A percentile compares a stretch with the other conserved stretches of the same genome.
Conservation (phyloP, 2,329 filamentous ascomycete species). For the Albophoma yamanashiensis region DNA sequence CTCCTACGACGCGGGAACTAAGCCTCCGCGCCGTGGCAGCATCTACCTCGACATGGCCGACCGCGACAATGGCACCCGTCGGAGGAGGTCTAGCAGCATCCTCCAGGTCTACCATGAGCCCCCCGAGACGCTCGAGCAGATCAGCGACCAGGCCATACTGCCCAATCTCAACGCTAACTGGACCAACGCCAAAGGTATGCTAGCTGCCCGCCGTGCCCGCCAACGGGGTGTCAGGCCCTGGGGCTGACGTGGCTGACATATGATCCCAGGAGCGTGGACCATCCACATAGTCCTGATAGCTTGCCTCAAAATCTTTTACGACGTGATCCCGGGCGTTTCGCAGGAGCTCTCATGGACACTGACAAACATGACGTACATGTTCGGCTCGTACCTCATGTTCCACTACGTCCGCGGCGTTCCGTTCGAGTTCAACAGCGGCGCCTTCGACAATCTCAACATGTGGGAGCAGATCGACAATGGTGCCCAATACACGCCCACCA, state of each 20-base stretch:
- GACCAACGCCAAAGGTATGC: slow-evolving; percentile 94
- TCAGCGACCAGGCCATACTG: slow-evolving; percentile 88
- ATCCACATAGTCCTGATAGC: slow-evolving; percentile 93
- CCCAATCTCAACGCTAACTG: slow-evolving; percentile 97
- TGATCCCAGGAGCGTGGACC: slow-evolving; percentile 74
- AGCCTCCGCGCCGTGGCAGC: slow-evolving; percentile 53
- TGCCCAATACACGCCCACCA: slow-evolving; percentile 95
- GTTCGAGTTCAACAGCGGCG: slow-evolving; percentile 97
- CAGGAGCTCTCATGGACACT: slow-evolving; percentile 98
- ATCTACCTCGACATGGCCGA: slow-evolving; percentile 50
- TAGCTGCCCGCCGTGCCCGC: slow-evolving; percentile 1
- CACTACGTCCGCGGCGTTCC: slow-evolving; percentile 96
- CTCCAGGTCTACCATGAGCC: slow-evolving; percentile 90
- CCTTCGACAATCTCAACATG: slow-evolving; percentile 99
- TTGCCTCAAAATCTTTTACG: slow-evolving; percentile 89
- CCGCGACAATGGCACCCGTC: slow-evolving; percentile 54
- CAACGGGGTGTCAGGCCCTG: background rate
- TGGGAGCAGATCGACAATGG: slow-evolving; percentile 99
- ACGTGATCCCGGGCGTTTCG: slow-evolving; percentile 90
- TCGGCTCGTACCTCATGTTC: slow-evolving; percentile 98
- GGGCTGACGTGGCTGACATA: background rate
- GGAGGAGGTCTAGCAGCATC: slow-evolving; percentile 94
- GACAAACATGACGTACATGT: slow-evolving; percentile 98
- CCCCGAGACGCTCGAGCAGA: slow-evolving; percentile 90
- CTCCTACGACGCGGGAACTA: slow-evolving; percentile 79